Percentiles rank a stretch among this genome's conserved stretches.
Evolutionary conservation across 257 asterid species (phyloP).

Genomic region (Lycium ferocissimum): DNA sequence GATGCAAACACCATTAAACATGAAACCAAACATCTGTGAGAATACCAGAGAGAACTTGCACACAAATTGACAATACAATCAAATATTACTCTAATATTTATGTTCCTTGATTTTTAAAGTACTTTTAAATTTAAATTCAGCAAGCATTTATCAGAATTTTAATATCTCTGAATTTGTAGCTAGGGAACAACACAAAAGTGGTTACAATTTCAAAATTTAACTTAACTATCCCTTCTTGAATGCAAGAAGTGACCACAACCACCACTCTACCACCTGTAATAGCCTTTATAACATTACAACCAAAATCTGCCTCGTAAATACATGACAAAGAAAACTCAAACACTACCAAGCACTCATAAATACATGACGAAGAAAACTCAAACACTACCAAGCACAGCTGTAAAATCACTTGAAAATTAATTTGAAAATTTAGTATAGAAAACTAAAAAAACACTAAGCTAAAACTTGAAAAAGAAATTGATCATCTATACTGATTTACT

Average conservation of each 20-base stretch:
- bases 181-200: background rate
- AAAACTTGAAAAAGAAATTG: background rate
- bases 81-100: background rate
- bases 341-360: background rate
- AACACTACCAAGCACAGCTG: conserved; percentile 3
- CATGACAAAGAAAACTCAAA: conserved; percentile 1
- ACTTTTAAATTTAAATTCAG: background rate
- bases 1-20: background rate
- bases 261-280: conserved; percentile 1
- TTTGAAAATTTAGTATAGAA: background rate
- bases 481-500: background rate
- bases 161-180: background rate
- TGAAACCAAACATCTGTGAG: background rate
- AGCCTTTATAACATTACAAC: conserved; percentile 20
- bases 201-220: conserved; percentile 20
- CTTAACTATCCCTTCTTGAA: background rate
- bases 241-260: conserved; percentile 19
- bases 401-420: background rate
- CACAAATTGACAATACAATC: background rate
- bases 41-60: background rate
- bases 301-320: conserved; percentile 18
- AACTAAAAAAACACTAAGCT: background rate
- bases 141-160: background rate
- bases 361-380: conserved; percentile 4
- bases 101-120: background rate